Evolutionary conservation across 164 flowering plant genomes (phyloP).

Genomic region (Piper betle): DNA sequence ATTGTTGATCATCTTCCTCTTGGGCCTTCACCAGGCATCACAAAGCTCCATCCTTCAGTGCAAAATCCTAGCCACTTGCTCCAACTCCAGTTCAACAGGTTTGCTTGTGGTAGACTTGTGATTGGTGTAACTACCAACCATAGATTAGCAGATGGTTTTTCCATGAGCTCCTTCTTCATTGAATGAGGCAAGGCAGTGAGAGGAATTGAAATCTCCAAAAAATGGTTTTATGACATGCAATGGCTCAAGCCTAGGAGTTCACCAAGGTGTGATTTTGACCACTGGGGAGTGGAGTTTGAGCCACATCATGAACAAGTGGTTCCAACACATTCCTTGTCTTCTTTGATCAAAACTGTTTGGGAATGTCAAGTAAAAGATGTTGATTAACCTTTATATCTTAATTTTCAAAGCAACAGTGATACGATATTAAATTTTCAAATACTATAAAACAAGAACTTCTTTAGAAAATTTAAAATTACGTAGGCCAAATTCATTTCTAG

Average conservation of each 20-base stretch:
- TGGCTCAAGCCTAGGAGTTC: slow-evolving; percentile 5
- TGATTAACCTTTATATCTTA: too few relatives aligned
- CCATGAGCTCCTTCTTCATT: slow-evolving; percentile 8
- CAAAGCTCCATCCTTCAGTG: slow-evolving; percentile 3
- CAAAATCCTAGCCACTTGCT: slow-evolving; percentile 6
- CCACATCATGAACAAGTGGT: not conserved
- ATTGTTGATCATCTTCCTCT: slow-evolving; percentile 5
- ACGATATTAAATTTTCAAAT: too few relatives aligned
- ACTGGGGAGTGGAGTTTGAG: slow-evolving; percentile 2
- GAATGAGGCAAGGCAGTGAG: slow-evolving; percentile 6
- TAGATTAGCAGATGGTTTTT: slow-evolving; percentile 7
- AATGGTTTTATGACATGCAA: slow-evolving; percentile 4
- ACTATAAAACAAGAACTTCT: too few relatives aligned
- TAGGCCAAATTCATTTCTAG: too few relatives aligned
- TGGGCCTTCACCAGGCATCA: slow-evolving; percentile 1
- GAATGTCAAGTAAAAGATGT: too few relatives aligned
- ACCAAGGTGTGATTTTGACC: slow-evolving; percentile 5
- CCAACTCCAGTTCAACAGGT: slow-evolving; percentile 11
- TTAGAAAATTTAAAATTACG: too few relatives aligned
- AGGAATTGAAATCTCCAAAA: slow-evolving; percentile 1
- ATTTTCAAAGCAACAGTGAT: too few relatives aligned
- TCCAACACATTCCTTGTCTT: not conserved
- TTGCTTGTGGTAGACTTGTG: slow-evolving; percentile 9
- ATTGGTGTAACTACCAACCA: slow-evolving; percentile 11
- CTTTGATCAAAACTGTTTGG: too few relatives aligned